Percentiles rank a stretch among this genome's conserved stretches.
Evolutionary conservation across 2,329 filamentous ascomycete species (phyloP).

Genomic region (Diaporthe sp.): DNA sequence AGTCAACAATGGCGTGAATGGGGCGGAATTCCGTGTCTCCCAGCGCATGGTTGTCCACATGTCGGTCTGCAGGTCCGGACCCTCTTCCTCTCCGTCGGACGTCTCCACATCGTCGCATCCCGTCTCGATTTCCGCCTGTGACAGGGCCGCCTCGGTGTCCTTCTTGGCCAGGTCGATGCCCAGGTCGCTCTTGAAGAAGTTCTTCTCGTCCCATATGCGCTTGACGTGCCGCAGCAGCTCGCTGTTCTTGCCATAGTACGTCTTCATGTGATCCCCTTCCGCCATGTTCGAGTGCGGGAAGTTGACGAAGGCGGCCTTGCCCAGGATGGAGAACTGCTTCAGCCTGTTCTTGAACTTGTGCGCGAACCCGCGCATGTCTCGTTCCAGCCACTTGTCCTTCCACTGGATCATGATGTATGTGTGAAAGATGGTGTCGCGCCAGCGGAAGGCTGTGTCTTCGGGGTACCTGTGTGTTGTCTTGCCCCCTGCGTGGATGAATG

Average conservation of each 20-base stretch:
- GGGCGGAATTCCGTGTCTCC: neutral
- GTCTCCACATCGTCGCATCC: neutral
- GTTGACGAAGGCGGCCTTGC: constrained; percentile 46
- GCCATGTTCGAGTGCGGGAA: constrained; percentile 45
- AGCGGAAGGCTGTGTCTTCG: constrained; percentile 44
- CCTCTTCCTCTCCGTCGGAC: neutral
- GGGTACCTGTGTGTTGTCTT: neutral
- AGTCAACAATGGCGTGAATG: neutral
- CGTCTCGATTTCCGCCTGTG: neutral
- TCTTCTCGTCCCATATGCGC: constrained; percentile 44
- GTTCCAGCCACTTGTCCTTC: constrained; percentile 49
- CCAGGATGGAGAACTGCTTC: constrained; percentile 40
- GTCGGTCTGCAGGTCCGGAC: neutral
- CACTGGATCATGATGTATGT: constrained; percentile 48
- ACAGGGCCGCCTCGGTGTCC: too few species aligned
- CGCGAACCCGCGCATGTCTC: constrained; percentile 45
- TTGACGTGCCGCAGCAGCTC: constrained; percentile 45
- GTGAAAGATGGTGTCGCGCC: constrained; percentile 47
- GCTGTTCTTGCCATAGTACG: constrained; percentile 49
- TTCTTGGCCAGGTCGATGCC: constrained; percentile 38
- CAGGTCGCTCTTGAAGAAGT: constrained; percentile 48
- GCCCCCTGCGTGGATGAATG: constrained; percentile 48
- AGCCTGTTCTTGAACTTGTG: constrained; percentile 43
- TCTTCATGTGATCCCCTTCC: constrained; percentile 40
- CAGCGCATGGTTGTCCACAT: neutral